Conservation (phyloP, 257 asterid species). For the Solanum medicagineum region DNA sequence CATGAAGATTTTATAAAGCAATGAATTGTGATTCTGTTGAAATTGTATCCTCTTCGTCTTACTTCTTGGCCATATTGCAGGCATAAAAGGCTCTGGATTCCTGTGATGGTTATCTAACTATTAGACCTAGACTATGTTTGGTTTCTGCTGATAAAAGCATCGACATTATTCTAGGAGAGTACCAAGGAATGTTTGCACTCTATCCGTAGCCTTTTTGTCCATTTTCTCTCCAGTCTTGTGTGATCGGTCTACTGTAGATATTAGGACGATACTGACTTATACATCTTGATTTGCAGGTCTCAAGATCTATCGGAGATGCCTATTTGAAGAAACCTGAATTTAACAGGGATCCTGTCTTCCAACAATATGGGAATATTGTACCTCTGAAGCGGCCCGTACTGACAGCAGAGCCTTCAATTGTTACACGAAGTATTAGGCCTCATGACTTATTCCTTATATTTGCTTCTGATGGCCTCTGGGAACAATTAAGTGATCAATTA, state of each 20-base stretch:
- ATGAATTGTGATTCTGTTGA: slow-evolving; percentile 39
- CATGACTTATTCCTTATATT: slow-evolving; percentile 77
- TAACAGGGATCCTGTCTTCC: slow-evolving; percentile 63
- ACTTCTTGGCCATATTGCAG: slow-evolving; percentile 17
- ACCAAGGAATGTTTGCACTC: slow-evolving; percentile 2
- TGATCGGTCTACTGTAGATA: background rate
- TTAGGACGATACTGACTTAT: background rate
- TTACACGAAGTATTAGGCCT: slow-evolving; percentile 60
- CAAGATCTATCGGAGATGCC: slow-evolving; percentile 90
- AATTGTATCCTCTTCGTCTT: slow-evolving; percentile 15
- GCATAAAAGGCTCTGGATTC: slow-evolving; percentile 13
- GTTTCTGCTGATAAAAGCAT: slow-evolving; percentile 28
- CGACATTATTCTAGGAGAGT: slow-evolving; percentile 15
- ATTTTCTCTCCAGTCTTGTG: background rate
- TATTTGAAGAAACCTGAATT: slow-evolving; percentile 90
- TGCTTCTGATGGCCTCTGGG: slow-evolving; percentile 99
- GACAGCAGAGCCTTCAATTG: slow-evolving; percentile 85
- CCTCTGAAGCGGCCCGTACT: slow-evolving; percentile 75
- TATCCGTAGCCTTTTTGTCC: background rate
- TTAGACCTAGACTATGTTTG: slow-evolving; percentile 24
- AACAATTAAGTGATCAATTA: slow-evolving; percentile 67
- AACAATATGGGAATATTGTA: slow-evolving; percentile 35
- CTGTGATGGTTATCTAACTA: slow-evolving; percentile 20
- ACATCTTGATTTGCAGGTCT: slow-evolving; percentile 43
- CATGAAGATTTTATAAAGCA: slow-evolving; percentile 26